Evolutionary conservation across 2,329 filamentous ascomycete species (phyloP).

Genomic region (Esteya vermicola): DNA sequence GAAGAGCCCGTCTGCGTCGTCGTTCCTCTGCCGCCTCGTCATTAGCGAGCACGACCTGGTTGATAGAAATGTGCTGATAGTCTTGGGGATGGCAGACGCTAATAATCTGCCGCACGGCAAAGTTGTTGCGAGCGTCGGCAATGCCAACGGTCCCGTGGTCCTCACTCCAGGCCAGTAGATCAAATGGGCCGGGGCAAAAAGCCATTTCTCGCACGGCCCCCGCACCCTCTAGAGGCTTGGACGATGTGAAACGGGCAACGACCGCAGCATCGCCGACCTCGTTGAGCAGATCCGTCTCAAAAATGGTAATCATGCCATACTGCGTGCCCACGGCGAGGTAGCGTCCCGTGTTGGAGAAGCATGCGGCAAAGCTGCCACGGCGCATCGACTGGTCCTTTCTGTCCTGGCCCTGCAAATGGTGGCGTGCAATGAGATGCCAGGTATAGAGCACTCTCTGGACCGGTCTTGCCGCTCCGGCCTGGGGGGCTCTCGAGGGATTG

Average conservation of each 20-base stretch:
- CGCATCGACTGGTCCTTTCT: constrained; percentile 38
- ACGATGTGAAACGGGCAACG: constrained; percentile 64
- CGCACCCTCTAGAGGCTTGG: constrained; percentile 51
- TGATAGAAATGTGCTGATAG: constrained; percentile 40
- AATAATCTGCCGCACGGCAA: constrained; percentile 55
- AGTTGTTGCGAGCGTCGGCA: constrained; percentile 55
- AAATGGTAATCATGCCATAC: constrained; percentile 65
- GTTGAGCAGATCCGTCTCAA: constrained; percentile 40
- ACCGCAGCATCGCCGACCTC: constrained; percentile 41
- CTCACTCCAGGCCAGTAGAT: constrained; percentile 88
- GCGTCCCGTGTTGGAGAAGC: constrained; percentile 57
- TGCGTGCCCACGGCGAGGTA: constrained; percentile 68
- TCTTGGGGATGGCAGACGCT: constrained; percentile 40
- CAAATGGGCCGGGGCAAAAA: constrained; percentile 81
- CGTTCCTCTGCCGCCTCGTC: constrained; percentile 28
- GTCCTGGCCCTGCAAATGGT: constrained; percentile 44
- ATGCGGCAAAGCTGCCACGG: constrained; percentile 62
- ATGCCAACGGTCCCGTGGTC: constrained; percentile 65
- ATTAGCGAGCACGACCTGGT: constrained; percentile 16
- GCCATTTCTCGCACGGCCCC: constrained; percentile 84
- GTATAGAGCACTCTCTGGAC: constrained; percentile 21
- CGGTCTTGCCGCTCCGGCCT: too few species aligned
- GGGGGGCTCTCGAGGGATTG: too few species aligned
- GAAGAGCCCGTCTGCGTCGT: constrained; percentile 16
- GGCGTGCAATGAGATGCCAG: constrained; percentile 36